These are phyloP conservation scores for Leccinum ochraceum DNA, from an alignment of 768 basidiomycete genomes.

Conservation along the genomic window DNA sequence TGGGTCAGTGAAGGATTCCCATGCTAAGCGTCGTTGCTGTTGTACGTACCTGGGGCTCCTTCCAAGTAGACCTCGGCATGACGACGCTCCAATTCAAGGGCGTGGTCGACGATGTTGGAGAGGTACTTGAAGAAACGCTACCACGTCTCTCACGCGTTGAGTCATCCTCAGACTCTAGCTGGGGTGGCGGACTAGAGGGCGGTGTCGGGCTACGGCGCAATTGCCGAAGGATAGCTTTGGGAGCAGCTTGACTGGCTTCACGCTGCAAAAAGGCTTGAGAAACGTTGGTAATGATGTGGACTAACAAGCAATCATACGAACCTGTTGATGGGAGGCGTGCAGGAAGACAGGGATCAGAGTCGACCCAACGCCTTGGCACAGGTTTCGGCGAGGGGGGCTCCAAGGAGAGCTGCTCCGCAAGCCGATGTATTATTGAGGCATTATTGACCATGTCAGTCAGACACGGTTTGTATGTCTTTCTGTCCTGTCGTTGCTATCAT, in stretches of 20 bases:
- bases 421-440: conserved; percentile 33
- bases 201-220: conserved; percentile 48
- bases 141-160: conserved; percentile 11
- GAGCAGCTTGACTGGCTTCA: conserved; percentile 63
- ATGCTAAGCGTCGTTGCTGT: background rate
- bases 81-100: conserved; percentile 16
- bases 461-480: conserved; percentile 4
- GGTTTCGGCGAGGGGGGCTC: conserved; percentile 23
- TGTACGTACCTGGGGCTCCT: conserved; percentile 50
- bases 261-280: conserved; percentile 65
- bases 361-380: conserved; percentile 40
- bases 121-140: conserved; percentile 20
- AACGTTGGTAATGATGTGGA: conserved; percentile 23
- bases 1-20: background rate
- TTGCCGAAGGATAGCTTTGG: conserved; percentile 57
- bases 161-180: conserved; percentile 16
- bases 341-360: conserved; percentile 60
- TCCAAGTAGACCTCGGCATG: conserved; percentile 39
- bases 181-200: conserved; percentile 24
- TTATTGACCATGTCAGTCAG: conserved; percentile 53
- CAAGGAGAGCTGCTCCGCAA: conserved; percentile 30
- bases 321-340: conserved; percentile 68
- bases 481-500: conserved; percentile 11
- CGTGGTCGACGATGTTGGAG: conserved; percentile 25
- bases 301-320: conserved; percentile 33